Base-by-base conservation (phyloP, 2,329 filamentous ascomycete genomes). In the Trichophyton equinum region DNA sequence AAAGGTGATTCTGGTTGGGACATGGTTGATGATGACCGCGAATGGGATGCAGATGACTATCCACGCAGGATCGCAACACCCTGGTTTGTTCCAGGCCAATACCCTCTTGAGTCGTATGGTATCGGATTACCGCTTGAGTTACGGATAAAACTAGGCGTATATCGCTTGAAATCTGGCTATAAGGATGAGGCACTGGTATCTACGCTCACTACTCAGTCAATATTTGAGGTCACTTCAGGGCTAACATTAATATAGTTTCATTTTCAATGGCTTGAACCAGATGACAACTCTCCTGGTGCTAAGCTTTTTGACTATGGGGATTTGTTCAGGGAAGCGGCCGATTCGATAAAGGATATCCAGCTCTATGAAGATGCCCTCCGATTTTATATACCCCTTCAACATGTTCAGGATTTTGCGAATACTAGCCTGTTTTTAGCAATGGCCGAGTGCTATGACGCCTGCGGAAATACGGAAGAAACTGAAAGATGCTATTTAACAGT, bases 121-220 rank as follows among this genome's bases (percentile, higher is more conserved):
- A 73, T 80, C 44, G 84, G 85, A 1, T 77, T 96, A 44, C 92
- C 91, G 0, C 72, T 91, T 4, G 91, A 96, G 66, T 77, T 99
- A 47, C 85, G 92, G 20, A 82, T 89, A 33, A 94, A 92, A 69
- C 77, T 99, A 64, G 92, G 89, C 2, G 77, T 92, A 3, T 92
- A 90, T 70, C 85, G 94, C n/a, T 75, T 96, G 40, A 85, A 84
- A 60, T 77, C 89, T 62, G 84, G 83, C 0, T 70, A 81, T 63
- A 73, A 79, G 22, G 76, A 83, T 13, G 92, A 97, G 76, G 91
- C 89, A 18, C 78, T 88, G 75, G 86, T 89, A 78, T 76, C 81
- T 75, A 11, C 13, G 60, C 33, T 53, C 4, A 60, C 5, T 25
- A 4, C 42, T 53, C 13, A 20, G 38, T 25, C n/a, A 9, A 38